Evolutionary conservation across 176 grass and related monocot genomes (phyloP).

Genomic region (Poa pratensis): DNA sequence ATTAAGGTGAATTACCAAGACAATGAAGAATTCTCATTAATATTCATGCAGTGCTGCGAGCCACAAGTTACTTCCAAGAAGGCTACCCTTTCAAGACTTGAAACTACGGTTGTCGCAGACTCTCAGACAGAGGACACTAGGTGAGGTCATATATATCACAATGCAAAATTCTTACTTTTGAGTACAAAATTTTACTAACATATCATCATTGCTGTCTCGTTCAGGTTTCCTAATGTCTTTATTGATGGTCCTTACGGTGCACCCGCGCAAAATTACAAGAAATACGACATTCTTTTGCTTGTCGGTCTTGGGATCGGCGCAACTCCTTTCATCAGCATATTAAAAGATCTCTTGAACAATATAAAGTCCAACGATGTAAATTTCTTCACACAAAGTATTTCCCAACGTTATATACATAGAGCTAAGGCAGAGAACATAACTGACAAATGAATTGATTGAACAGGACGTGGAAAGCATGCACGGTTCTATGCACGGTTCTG

Average conservation of each 20-base stretch:
- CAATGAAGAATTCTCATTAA: conserved; percentile 28
- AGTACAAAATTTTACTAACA: conserved; percentile 24
- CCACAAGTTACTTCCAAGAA: conserved; percentile 93
- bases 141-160: conserved; percentile 41
- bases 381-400: conserved; percentile 19
- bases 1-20: background rate
- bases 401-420: background rate
- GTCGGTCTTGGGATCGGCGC: conserved; percentile 95
- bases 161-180: conserved; percentile 25
- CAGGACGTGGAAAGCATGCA: conserved; percentile 66
- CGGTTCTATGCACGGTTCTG: conserved; percentile 51
- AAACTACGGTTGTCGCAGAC: conserved; percentile 94
- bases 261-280: conserved; percentile 99
- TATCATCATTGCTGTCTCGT: background rate
- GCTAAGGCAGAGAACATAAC: conserved; percentile 31
- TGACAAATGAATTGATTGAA: conserved; percentile 42
- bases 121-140: conserved; percentile 69
- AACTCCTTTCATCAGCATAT: conserved; percentile 99
- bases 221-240: conserved; percentile 83
- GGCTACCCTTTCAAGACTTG: conserved; percentile 86
- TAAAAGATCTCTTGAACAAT: conserved; percentile 92
- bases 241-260: conserved; percentile 96
- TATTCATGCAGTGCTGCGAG: conserved; percentile 64
- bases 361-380: conserved; percentile 77
- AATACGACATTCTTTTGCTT: conserved; percentile 97